Base-by-base conservation (phyloP, 306 rosid genomes). In the Cajanus cajan region DNA sequence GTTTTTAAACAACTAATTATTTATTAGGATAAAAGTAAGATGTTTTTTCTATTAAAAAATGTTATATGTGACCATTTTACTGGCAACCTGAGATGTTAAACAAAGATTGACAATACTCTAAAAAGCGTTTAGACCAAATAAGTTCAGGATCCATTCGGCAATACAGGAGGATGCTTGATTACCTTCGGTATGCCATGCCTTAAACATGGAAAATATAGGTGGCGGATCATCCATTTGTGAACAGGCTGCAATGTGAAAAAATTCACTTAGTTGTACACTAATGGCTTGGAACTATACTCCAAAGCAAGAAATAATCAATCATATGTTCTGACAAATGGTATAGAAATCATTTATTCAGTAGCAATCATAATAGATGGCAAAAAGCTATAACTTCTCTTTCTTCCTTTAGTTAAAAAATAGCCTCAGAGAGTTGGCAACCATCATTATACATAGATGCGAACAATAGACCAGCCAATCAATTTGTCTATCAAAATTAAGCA, bases 201-300 rank as follows among this genome's bases (percentile, higher is more conserved):
- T 71, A 96, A 63, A 86, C 99, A 96, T 66, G 99, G 99, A 78
- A 93, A 87, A 79, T 91, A 96, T 67, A 96, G 70, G 83, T 96
- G 99, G 36, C 99, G 99, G 78, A 93, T 70, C 98, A 96, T 93
- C 99, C 99, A 96, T 79, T 88, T 96, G 86, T 96, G 97, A 79
- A 96, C 98, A 80, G 99, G 99, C 99, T 96, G 92, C 70, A 81
- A 61, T 11, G 37, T 70, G 39, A 85, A 43, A 44, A 14, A 77
- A 81, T 55, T 52, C 62, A 40, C 8, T 76, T 85, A 86, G 77
- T 76, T 61, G 68, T 71, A 28, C 34, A 80, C 33, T 18, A 73
- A 33, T 67, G 73, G 45, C 52, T 67, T 77, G 43, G 44, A 76
- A 50, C 2, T 43, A 39, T 44, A 81, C 31, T 28, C 3, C 31